Evolutionary conservation across 768 basidiomycete genomes (phyloP).

Genomic region (Saitozyma sp.): DNA sequence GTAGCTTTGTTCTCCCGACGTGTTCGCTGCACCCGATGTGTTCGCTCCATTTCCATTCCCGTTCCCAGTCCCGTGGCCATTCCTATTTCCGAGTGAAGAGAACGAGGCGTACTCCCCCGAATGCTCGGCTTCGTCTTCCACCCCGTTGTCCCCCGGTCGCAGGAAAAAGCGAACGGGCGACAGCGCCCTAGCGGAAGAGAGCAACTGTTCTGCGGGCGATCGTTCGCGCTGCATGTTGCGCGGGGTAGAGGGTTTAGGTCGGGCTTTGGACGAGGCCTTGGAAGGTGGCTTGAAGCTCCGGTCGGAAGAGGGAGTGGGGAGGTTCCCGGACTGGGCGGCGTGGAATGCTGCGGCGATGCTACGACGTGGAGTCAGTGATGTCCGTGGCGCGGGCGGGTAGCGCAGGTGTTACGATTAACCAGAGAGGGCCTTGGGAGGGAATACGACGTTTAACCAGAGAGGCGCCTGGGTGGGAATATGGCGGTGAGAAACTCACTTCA

Average conservation of each 20-base stretch:
- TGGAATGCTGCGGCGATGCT: conserved; percentile 45
- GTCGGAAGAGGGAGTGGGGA: conserved; percentile 19
- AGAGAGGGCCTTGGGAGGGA: no score
- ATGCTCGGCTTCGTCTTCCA: conserved; percentile 4
- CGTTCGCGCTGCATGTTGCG: conserved; percentile 18
- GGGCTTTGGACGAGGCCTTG: conserved; percentile 10
- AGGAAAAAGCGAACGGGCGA: conserved; percentile 47
- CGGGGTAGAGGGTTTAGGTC: conserved; percentile 6
- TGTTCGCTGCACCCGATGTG: not conserved
- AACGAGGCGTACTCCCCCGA: conserved; percentile 30
- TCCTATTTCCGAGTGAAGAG: conserved; percentile 25
- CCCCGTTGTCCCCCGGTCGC: conserved; percentile 29
- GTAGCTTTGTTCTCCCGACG: conserved; percentile 28
- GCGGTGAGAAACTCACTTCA: conserved; percentile 26
- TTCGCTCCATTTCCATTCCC: not conserved
- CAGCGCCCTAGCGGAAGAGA: conserved; percentile 34
- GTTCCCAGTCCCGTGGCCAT: not conserved
- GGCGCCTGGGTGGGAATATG: no score
- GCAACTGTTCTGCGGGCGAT: conserved; percentile 37
- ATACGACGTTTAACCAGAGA: no score
- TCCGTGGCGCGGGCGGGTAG: no score
- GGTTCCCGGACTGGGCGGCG: conserved; percentile 34
- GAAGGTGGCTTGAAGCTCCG: conserved; percentile 11
- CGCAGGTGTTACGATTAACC: no score
- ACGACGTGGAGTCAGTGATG: not conserved